Conservation (phyloP, 345 rosid genomes). For the Limnanthes douglasii region DNA sequence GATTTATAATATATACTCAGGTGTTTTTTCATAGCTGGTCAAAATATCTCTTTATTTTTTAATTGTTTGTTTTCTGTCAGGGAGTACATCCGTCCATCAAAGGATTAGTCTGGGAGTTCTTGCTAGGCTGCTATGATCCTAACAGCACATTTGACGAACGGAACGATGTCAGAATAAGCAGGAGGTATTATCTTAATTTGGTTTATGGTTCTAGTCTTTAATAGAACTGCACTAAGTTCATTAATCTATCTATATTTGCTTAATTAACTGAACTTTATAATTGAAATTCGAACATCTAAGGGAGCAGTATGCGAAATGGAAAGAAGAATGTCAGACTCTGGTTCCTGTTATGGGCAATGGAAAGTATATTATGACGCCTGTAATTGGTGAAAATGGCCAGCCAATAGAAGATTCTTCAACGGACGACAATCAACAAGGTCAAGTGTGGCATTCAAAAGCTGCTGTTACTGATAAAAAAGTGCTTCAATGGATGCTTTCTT, state of each 20-base stretch:
- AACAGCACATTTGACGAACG: slow-evolving; percentile 71
- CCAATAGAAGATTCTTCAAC: slow-evolving; percentile 26
- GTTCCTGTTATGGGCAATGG: slow-evolving; percentile 83
- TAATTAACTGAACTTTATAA: slow-evolving; percentile 2
- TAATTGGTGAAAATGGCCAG: slow-evolving; percentile 48
- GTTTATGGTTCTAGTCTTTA: background rate
- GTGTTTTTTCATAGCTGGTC: background rate
- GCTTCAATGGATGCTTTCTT: slow-evolving; percentile 62
- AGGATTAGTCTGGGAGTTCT: slow-evolving; percentile 87
- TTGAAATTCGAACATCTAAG: slow-evolving; percentile 25
- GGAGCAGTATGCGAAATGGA: slow-evolving; percentile 66
- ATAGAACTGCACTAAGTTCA: background rate
- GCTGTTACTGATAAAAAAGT: slow-evolving; percentile 46
- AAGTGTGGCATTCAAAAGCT: slow-evolving; percentile 19
- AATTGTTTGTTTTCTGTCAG: slow-evolving; percentile 24
- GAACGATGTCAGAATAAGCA: slow-evolving; percentile 34
- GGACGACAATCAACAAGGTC: slow-evolving; percentile 12
- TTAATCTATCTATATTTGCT: background rate
- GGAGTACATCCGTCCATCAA: slow-evolving; percentile 94
- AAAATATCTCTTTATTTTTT: background rate
- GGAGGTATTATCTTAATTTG: slow-evolving; percentile 53
- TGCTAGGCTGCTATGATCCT: slow-evolving; percentile 92
- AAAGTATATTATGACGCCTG: slow-evolving; percentile 38
- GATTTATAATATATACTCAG: background rate
- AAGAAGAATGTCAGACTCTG: slow-evolving; percentile 67